These are phyloP conservation scores for Hepatocystis sp. DNA, from an alignment of 169 alveolate species.

Conservation along the genomic window DNA sequence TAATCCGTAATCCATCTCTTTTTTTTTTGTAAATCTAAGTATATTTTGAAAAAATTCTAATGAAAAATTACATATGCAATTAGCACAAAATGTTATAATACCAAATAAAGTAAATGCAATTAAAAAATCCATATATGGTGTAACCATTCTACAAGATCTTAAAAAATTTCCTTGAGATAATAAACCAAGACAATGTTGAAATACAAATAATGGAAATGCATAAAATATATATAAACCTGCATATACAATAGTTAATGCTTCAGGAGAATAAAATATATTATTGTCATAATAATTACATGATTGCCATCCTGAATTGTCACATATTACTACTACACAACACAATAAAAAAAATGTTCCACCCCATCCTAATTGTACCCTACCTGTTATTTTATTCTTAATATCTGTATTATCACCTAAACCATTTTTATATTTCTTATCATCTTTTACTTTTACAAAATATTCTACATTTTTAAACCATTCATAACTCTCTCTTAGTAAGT, in stretches of 20 bases:
- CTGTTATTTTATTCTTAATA: constrained; percentile 54
- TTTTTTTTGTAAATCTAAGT: constrained; percentile 3
- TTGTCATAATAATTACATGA: constrained; percentile 63
- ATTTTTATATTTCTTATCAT: constrained; percentile 41
- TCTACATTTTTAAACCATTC: constrained; percentile 67
- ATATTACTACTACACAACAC: constrained; percentile 71
- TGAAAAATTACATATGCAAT: constrained; percentile 59
- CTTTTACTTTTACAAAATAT: constrained; percentile 57
- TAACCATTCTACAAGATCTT: constrained; percentile 42
- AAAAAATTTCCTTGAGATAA: constrained; percentile 66
- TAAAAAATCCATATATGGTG: constrained; percentile 40
- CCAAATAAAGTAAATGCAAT: constrained; percentile 54
- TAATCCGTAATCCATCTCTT: constrained; percentile 33
- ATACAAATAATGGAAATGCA: constrained; percentile 51
- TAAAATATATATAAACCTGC: constrained; percentile 30
- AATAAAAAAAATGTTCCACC: constrained; percentile 70
- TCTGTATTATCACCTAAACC: constrained; percentile 44
- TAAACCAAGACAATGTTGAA: constrained; percentile 66
- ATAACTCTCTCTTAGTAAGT: constrained; percentile 62
- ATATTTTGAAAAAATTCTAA: constrained; percentile 53
- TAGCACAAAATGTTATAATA: constrained; percentile 68
- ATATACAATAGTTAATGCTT: constrained; percentile 57
- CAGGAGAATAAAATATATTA: constrained; percentile 71
- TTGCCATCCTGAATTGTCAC: constrained; percentile 76
- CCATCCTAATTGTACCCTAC: constrained; percentile 69